Conservation (phyloP, 1,284 basidiomycete genomes). For the Rhodotorula glutinis region DNA sequence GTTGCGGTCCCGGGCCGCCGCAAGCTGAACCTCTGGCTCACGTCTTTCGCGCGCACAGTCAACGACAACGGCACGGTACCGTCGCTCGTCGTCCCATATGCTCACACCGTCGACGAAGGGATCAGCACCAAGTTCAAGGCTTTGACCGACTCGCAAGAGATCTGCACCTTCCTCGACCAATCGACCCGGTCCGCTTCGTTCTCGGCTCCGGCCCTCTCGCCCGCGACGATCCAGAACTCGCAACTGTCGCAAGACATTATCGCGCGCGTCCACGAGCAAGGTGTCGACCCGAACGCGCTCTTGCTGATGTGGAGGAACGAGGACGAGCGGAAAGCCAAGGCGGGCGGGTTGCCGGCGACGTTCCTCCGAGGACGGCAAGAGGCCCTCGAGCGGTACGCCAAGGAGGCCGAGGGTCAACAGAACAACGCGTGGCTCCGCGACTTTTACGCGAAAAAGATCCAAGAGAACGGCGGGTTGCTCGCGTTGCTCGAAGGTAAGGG, state of each 20-base stretch:
- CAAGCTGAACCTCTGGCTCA: neutral
- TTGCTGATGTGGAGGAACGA: constrained; percentile 33
- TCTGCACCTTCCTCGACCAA: constrained; percentile 40
- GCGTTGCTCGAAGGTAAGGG: constrained; percentile 28
- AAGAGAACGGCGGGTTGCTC: constrained; percentile 33
- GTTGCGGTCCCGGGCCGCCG: no score
- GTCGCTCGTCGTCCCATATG: constrained; percentile 41
- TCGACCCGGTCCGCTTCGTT: constrained; percentile 21
- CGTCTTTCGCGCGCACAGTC: constrained; percentile 8
- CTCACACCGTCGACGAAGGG: constrained; percentile 36
- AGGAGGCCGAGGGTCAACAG: constrained; percentile 21
- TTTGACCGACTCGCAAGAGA: constrained; percentile 22
- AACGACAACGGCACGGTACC: constrained; percentile 27
- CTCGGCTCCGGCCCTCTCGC: constrained; percentile 36
- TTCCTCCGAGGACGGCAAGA: constrained; percentile 41
- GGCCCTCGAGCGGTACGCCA: constrained; percentile 39
- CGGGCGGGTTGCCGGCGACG: constrained; percentile 28
- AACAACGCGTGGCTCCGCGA: constrained; percentile 21
- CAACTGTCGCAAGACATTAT: constrained; percentile 32
- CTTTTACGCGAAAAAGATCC: constrained; percentile 40
- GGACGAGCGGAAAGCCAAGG: constrained; percentile 36
- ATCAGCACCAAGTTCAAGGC: constrained; percentile 42
- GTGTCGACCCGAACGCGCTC: constrained; percentile 40
- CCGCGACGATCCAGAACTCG: constrained; percentile 37
- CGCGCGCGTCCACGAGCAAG: constrained; percentile 33